These are phyloP conservation scores for Athelia sp. DNA, from an alignment of 1,284 basidiomycete species.

Conservation along the genomic window DNA sequence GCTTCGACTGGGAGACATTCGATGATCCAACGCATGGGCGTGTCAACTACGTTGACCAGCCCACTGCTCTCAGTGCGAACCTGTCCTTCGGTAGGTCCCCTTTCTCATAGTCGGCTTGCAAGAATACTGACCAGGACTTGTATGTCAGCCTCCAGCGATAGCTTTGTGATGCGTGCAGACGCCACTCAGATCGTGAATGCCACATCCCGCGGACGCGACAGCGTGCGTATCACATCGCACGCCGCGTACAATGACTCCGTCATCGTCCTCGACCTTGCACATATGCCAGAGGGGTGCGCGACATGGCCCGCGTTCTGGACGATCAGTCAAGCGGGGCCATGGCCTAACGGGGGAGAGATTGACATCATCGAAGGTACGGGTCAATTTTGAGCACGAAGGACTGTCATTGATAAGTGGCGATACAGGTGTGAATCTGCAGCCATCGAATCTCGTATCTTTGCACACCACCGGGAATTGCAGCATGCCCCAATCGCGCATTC, in stretches of 20 bases:
- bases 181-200: conserved; percentile 26
- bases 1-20: conserved; percentile 40
- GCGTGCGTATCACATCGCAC: conserved; percentile 43
- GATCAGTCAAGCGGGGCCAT: conserved; percentile 41
- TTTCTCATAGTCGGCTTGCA: neutral
- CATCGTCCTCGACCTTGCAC: conserved; percentile 42
- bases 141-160: conserved; percentile 26
- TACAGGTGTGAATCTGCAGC: conserved; percentile 42
- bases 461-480: conserved; percentile 47
- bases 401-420: too few species aligned
- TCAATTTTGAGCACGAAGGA: too few species aligned
- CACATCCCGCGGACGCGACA: conserved; percentile 33
- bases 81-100: conserved; percentile 38
- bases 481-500: conserved; percentile 30
- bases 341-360: conserved; percentile 47
- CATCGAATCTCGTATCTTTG: conserved; percentile 43
- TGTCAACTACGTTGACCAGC: conserved; percentile 45
- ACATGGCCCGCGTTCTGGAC: conserved; percentile 73
- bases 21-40: conserved; percentile 54
- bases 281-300: conserved; percentile 52
- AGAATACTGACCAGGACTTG: too few species aligned
- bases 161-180: conserved; percentile 52
- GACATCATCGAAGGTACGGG: conserved; percentile 53
- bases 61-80: conserved; percentile 30
- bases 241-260: conserved; percentile 38